Base-by-base conservation (phyloP, 148 eudicot species). In the Nepenthes mirabilis region DNA sequence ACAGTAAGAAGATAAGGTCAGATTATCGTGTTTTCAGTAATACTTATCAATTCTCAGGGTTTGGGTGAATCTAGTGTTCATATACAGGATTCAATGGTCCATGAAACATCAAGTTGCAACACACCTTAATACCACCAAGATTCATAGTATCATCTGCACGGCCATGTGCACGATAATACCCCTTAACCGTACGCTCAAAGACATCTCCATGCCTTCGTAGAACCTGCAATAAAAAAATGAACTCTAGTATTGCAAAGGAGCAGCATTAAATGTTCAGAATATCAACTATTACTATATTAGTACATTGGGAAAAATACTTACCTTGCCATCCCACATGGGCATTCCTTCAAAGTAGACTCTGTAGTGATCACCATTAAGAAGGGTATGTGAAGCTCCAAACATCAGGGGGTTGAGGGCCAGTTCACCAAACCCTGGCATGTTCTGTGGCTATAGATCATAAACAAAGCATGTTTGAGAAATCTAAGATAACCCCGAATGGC, bases 111-210 rank as follows among this genome's bases (percentile, higher is more conserved):
- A 40, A 40, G 45, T 3, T 40, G 33, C 13, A 6, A 1, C 78
- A 65, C 45, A 93, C 99, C 96, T 93, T 93, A 63, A 93, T 86
- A 56, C 99, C 99, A 57, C 99, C 99, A 64, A 93, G 85, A 77
- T 93, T 93, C 99, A 93, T 93, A 8, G 99, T 82, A 74, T 93
- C 99, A 75, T 93, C 99, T 14, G 96, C 87, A 62, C 99, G 95
- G 10, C 99, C 99, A 77, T 93, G 99, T 14, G 96, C 96, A 56
- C 82, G 88, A 74, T 93, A 93, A 65, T 77, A 93, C 60, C 99
- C 99, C 59, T 66, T 70, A 59, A 81, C 37, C 57, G 95, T 93
- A 43, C 77, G 86, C 80, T 93, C 96, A 69, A 89, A 83, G 45
- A 88, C 85, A 77, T 93, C 99, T 33, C 99, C 99, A 65, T 93